These are phyloP conservation scores for Rhododendron griersonianum DNA, from an alignment of 148 eudicot genomes.

Conservation along the genomic window DNA sequence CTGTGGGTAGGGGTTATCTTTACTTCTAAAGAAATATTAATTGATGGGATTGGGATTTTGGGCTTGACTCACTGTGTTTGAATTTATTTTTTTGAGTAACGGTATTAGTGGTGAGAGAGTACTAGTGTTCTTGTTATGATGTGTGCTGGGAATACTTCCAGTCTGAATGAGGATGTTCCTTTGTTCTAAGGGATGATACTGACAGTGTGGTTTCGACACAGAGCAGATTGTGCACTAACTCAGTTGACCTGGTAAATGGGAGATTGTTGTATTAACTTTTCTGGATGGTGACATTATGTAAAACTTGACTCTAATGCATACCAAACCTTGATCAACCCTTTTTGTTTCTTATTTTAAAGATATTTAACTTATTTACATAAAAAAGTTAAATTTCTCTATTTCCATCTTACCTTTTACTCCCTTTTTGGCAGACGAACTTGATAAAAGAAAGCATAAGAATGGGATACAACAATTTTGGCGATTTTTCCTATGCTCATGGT, in stretches of 20 bases:
- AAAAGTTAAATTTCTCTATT: not conserved
- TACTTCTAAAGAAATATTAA: not conserved
- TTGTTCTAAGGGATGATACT: not conserved
- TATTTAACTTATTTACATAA: not conserved
- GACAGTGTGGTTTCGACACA: not conserved
- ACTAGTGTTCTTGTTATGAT: not conserved
- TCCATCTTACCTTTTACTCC: slow-evolving; percentile 1
- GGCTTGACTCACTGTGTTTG: not conserved
- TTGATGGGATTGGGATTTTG: not conserved
- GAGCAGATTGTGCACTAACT: not conserved
- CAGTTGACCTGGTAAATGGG: not conserved
- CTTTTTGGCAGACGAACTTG: slow-evolving; percentile 69
- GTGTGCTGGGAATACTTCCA: not conserved
- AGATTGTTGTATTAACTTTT: not conserved
- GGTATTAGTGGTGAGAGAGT: not conserved
- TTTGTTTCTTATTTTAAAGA: not conserved
- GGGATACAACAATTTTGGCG: slow-evolving; percentile 97
- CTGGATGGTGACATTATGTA: not conserved
- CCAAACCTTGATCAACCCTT: not conserved
- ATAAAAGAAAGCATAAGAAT: slow-evolving; percentile 97
- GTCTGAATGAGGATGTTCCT: not conserved
- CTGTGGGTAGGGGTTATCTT: not conserved
- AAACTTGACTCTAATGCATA: not conserved
- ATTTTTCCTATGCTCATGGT: slow-evolving; percentile 83
- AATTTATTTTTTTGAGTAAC: not conserved